Evolutionary conservation across 192 early-diverging fungal genomes (phyloP).

Genomic region (Bifiguratus adelaidae): DNA sequence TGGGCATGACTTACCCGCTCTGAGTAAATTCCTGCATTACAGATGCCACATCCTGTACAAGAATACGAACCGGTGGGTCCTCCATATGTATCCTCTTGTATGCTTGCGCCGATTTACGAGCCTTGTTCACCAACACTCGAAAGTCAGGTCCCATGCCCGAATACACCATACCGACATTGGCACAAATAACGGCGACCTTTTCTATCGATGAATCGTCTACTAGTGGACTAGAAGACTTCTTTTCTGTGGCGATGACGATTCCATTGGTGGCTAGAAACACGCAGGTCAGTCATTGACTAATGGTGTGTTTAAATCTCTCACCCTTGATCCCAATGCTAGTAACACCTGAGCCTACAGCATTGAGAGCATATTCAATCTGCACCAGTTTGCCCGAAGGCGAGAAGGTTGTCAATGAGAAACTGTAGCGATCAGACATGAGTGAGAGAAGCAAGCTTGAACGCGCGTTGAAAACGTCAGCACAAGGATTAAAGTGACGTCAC

Average conservation of each 20-base stretch:
- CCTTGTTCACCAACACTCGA: constrained; percentile 88
- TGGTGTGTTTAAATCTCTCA: constrained; percentile 14
- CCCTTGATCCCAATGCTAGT: constrained; percentile 94
- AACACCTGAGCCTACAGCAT: constrained; percentile 79
- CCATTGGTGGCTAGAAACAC: constrained; percentile 75
- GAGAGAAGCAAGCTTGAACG: too few species aligned
- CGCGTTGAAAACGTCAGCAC: too few species aligned
- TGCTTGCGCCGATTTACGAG: constrained; percentile 91
- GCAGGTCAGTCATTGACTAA: neutral
- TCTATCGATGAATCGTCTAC: constrained; percentile 90
- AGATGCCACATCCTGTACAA: constrained; percentile 93
- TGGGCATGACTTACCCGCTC: constrained; percentile 58
- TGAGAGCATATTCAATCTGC: constrained; percentile 98
- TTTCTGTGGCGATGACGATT: constrained; percentile 97
- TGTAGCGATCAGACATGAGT: constrained; percentile 67
- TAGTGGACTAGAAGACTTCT: constrained; percentile 84
- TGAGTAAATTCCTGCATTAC: constrained; percentile 99
- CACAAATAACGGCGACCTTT: constrained; percentile 82
- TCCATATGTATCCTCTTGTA: constrained; percentile 91
- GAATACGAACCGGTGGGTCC: constrained; percentile 88
- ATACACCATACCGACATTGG: constrained; percentile 96
- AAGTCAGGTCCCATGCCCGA: constrained; percentile 99
- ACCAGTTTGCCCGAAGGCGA: constrained; percentile 97
- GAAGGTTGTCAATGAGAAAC: constrained; percentile 99
- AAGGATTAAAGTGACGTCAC: too few species aligned